Evolutionary conservation across 768 basidiomycete species (phyloP).

Genomic region (Psilocybe sp.): DNA sequence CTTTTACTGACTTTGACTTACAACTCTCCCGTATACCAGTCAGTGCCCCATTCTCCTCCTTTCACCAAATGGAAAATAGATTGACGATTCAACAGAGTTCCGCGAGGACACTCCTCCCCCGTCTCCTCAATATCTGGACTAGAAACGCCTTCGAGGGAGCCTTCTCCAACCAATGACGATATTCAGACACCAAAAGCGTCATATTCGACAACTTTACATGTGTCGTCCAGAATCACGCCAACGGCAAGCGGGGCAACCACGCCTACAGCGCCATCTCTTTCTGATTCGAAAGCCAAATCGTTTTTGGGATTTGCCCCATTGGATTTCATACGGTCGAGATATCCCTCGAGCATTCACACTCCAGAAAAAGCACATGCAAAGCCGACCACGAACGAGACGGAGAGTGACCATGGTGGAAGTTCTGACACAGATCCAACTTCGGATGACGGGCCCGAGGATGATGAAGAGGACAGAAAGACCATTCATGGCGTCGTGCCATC

Average conservation of each 20-base stretch:
- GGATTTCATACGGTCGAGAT: conserved; percentile 60
- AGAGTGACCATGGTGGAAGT: conserved; percentile 9
- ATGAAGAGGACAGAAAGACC: conserved; percentile 42
- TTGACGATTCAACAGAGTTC: conserved; percentile 9
- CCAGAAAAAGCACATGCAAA: conserved; percentile 10
- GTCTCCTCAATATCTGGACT: conserved; percentile 23
- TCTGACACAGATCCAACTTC: neutral
- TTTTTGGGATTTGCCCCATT: conserved; percentile 65
- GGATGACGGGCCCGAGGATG: conserved; percentile 18
- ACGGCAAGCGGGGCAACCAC: conserved; percentile 57
- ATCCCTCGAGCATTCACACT: conserved; percentile 45
- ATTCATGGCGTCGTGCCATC: conserved; percentile 37
- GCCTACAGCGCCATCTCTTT: conserved; percentile 39
- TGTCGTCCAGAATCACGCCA: conserved; percentile 34
- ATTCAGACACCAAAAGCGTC: conserved; percentile 36
- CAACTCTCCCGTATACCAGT: conserved; percentile 49
- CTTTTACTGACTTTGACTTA: conserved; percentile 82
- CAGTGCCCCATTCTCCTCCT: conserved; percentile 22
- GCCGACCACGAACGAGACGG: conserved; percentile 8
- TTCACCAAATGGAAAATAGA: conserved; percentile 14
- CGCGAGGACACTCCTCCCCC: conserved; percentile 23
- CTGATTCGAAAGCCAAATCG: conserved; percentile 39
- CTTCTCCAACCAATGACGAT: conserved; percentile 16
- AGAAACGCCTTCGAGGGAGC: conserved; percentile 18
- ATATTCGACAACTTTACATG: conserved; percentile 14